Percentiles rank a stretch among this genome's conserved stretches.
Evolutionary conservation across 352 stramenopile genomes (phyloP).

Genomic region (Thalassiosira allenii): DNA sequence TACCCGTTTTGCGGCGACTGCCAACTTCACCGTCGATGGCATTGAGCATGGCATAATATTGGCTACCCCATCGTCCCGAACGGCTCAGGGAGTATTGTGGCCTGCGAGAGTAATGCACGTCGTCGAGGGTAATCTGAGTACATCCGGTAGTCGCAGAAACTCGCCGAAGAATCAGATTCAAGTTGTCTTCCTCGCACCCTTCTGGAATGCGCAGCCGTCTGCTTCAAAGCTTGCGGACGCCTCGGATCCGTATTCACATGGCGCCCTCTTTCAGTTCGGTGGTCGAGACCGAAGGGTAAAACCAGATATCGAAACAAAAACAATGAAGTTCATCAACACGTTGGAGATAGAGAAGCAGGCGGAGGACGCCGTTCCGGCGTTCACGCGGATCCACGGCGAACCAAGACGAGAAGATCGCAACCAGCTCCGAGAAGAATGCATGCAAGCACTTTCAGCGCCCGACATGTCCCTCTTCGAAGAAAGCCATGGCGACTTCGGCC

Average conservation of each 20-base stretch:
- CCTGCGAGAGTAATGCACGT: conserved; percentile 83
- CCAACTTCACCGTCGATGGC: conserved; percentile 78
- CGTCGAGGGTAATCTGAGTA: conserved; percentile 59
- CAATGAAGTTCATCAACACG: too few relatives aligned
- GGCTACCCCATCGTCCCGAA: conserved; percentile 61
- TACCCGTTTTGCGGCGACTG: conserved; percentile 57
- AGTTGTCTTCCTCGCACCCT: conserved; percentile 82
- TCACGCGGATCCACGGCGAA: too few relatives aligned
- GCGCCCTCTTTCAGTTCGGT: neutral
- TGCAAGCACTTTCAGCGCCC: too few relatives aligned
- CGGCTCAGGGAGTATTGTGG: conserved; percentile 76
- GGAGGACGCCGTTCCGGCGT: too few relatives aligned
- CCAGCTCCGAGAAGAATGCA: too few relatives aligned
- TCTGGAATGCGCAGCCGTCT: conserved; percentile 64
- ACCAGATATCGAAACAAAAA: too few relatives aligned
- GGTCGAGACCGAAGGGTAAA: too few relatives aligned
- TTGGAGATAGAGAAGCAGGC: too few relatives aligned
- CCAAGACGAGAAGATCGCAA: too few relatives aligned
- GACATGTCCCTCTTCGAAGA: too few relatives aligned
- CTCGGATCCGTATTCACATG: conserved; percentile 46
- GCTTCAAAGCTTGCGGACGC: conserved; percentile 31
- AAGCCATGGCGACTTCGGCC: too few relatives aligned
- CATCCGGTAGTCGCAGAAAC: conserved; percentile 37
- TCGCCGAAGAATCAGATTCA: conserved; percentile 76
- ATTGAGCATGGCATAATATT: conserved; percentile 86